A percentile compares a stretch with the other conserved stretches of the same genome.
These are phyloP conservation scores for Ceratocystiopsis minuta DNA, from an alignment of 2,329 filamentous ascomycete genomes.

Conservation along the genomic window DNA sequence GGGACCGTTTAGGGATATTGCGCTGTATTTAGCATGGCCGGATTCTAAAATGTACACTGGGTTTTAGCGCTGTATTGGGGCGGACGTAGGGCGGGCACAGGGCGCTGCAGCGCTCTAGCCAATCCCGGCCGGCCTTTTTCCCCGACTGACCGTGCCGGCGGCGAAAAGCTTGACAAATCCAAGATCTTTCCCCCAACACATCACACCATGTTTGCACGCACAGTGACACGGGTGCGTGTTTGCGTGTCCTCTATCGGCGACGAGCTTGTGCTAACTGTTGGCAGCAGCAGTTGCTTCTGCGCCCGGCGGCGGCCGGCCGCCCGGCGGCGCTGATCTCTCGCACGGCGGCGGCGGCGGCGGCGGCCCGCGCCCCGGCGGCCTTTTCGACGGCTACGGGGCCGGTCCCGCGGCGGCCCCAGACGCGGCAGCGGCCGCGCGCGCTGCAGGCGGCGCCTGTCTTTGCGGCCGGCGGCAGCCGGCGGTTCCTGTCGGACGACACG, in stretches of 20 bases:
- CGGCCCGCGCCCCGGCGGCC: no score
- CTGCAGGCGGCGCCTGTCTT: no score
- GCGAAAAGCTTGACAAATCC: constrained; percentile 1
- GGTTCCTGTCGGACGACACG: constrained; percentile 53
- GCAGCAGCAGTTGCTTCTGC: constrained; percentile 3
- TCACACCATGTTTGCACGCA: constrained; percentile 6
- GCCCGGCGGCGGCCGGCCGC: constrained; percentile 1
- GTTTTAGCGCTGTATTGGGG: not conserved
- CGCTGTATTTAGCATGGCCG: no score
- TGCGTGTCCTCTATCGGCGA: rapidly evolving
- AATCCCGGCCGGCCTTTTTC: constrained; percentile 1
- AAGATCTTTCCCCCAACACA: not conserved
- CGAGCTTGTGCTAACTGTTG: not conserved
- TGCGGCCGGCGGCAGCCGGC: no score
- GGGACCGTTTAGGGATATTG: not conserved
- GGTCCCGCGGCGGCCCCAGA: no score
- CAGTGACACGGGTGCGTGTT: constrained; percentile 3
- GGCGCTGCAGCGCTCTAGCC: not conserved
- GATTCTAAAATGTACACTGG: not conserved
- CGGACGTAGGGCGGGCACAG: not conserved
- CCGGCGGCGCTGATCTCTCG: no score
- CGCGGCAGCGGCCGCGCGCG: no score
- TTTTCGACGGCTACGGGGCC: no score
- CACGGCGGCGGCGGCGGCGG: no score
- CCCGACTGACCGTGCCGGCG: no score